Evolutionary conservation across 495 filamentous ascomycete species (phyloP).

Genomic region (Aspergillus leporis): DNA sequence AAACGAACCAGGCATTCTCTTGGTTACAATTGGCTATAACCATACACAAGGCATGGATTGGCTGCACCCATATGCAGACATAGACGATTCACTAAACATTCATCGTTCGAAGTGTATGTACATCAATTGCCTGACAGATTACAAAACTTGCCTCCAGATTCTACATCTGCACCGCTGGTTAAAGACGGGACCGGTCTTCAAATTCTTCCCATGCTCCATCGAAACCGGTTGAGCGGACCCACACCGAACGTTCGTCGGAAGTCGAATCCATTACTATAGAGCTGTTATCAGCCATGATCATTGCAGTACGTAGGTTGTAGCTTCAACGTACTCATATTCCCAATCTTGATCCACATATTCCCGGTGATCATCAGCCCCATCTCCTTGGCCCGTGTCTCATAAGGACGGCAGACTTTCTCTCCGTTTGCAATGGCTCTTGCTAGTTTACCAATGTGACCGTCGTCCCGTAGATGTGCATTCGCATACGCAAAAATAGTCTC

Average conservation of each 20-base stretch:
- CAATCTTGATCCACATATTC: slow-evolving; percentile 70
- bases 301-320: neutral
- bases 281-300: slow-evolving; percentile 13
- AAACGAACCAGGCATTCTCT: no score
- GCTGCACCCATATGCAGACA: no score
- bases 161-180: slow-evolving; percentile 1
- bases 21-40: no score
- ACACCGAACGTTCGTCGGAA: slow-evolving; percentile 22
- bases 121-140: slow-evolving; percentile 1
- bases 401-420: slow-evolving; percentile 46
- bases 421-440: slow-evolving; percentile 64
- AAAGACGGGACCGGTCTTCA: slow-evolving; percentile 25
- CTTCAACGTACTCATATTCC: slow-evolving; percentile 36
- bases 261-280: slow-evolving; percentile 37
- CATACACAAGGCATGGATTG: no score
- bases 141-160: neutral
- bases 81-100: no score
- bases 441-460: slow-evolving; percentile 78
- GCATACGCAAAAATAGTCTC: slow-evolving; percentile 56
- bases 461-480: slow-evolving; percentile 56
- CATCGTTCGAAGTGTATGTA: no score
- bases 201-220: slow-evolving; percentile 38
- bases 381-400: slow-evolving; percentile 37
- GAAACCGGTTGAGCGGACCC: slow-evolving; percentile 39
- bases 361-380: slow-evolving; percentile 57